Conservation (phyloP, 805 yeast species). For the Deakozyma indianensis region DNA sequence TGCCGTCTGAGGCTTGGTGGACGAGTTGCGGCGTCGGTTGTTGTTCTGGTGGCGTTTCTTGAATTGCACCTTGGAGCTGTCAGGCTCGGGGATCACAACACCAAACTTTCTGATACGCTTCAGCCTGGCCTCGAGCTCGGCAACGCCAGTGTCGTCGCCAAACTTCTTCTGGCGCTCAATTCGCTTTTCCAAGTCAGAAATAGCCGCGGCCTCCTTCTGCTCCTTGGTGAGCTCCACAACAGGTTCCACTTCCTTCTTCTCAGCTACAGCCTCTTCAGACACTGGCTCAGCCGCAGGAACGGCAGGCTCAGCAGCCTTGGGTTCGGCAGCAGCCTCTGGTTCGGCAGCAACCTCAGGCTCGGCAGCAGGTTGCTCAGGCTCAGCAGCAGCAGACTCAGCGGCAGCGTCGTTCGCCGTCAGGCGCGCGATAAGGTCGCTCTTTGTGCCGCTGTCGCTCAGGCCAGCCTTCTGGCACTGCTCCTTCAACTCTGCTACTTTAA, state of each 20-base stretch:
- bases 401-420: slow-evolving; percentile 41
- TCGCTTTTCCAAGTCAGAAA: slow-evolving; percentile 52
- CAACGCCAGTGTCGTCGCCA: slow-evolving; percentile 31
- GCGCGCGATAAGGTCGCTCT: slow-evolving; percentile 58
- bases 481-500: slow-evolving; percentile 64
- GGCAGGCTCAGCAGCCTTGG: slow-evolving; percentile 11
- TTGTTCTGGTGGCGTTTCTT: neutral
- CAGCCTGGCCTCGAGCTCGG: slow-evolving; percentile 44
- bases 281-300: slow-evolving; percentile 10
- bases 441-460: slow-evolving; percentile 61
- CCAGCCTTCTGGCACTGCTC: slow-evolving; percentile 56
- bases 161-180: slow-evolving; percentile 65
- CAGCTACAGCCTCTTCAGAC: slow-evolving; percentile 9
- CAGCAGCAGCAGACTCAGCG: slow-evolving; percentile 7
- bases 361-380: slow-evolving; percentile 6
- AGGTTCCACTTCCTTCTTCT: slow-evolving; percentile 10
- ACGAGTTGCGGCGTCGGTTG: neutral
- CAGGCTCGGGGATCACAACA: slow-evolving; percentile 25
- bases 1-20: neutral
- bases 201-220: slow-evolving; percentile 53
- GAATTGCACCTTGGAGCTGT: slow-evolving; percentile 5
- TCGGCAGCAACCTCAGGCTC: slow-evolving; percentile 7
- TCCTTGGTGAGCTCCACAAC: slow-evolving; percentile 41
- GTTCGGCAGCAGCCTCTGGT: slow-evolving; percentile 8
- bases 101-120: slow-evolving; percentile 77